phyloP scores from a whole-genome alignment of 306 rosid species.

The Abrus pulchellus region DNA sequence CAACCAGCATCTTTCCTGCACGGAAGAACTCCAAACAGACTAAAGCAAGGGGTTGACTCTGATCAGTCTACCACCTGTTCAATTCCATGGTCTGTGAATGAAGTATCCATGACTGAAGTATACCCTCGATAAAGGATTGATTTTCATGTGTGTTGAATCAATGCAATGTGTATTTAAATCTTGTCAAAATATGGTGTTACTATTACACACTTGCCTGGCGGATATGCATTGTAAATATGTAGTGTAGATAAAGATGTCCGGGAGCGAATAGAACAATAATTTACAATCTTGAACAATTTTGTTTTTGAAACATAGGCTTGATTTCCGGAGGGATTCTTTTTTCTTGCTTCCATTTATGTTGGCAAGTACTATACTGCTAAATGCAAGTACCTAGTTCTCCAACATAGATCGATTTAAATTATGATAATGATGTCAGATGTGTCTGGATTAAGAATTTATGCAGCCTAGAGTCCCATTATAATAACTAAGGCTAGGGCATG shows the following conservation, averaged over 20 bases:
- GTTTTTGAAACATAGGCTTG: neutral
- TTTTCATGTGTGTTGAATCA: neutral
- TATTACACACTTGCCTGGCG: neutral
- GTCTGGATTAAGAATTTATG: neutral
- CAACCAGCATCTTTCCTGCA: conserved; percentile 51
- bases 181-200: conserved; percentile 4
- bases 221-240: conserved; percentile 21
- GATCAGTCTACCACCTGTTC: conserved; percentile 43
- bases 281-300: conserved; percentile 2
- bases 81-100: conserved; percentile 46
- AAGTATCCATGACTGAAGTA: conserved; percentile 47
- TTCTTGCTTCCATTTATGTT: too few relatives aligned
- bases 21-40: conserved; percentile 47
- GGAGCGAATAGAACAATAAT: neutral
- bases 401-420: neutral
- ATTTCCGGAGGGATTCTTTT: neutral
- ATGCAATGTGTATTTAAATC: conserved; percentile 4
- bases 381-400: neutral
- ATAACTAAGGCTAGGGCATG: neutral
- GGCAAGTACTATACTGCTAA: neutral
- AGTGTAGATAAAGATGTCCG: too few relatives aligned
- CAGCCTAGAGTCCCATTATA: neutral
- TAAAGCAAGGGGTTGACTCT: conserved; percentile 26
- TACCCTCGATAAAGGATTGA: conserved; percentile 42
- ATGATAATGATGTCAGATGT: neutral